phyloP scores from a whole-genome alignment of 495 filamentous ascomycete species.

The Xylaria bambusicola region DNA sequence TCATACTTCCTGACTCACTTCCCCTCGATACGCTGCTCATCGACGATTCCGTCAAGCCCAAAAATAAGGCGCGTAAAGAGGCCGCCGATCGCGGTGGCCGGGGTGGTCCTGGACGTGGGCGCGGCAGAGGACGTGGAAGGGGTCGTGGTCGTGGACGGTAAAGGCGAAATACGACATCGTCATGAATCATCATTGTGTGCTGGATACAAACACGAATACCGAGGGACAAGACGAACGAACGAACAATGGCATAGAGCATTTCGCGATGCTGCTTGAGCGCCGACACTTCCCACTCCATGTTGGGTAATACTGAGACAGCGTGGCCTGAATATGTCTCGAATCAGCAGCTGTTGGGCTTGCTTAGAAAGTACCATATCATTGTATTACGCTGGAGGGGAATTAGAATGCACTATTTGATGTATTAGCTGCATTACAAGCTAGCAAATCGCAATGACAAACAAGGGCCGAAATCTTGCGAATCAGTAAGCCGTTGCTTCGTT shows the following conservation, averaged over 20 bases:
- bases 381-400: slow-evolving; percentile 1
- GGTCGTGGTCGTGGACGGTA: slow-evolving; percentile 39
- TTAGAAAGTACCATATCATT: neutral
- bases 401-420: neutral
- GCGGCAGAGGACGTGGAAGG: slow-evolving; percentile 64
- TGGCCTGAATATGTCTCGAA: neutral
- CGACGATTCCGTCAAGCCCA: slow-evolving; percentile 95
- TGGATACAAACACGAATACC: neutral
- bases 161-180: neutral
- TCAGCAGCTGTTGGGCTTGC: neutral
- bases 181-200: neutral
- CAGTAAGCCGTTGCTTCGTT: neutral
- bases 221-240: neutral
- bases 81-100: slow-evolving; percentile 64
- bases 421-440: slow-evolving; percentile 15
- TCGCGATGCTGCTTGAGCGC: neutral
- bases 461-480: neutral
- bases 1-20: slow-evolving; percentile 90
- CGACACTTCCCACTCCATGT: neutral
- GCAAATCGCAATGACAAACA: slow-evolving; percentile 1
- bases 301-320: neutral
- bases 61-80: slow-evolving; percentile 99
- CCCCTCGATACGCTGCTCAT: slow-evolving; percentile 93
- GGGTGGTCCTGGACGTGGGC: slow-evolving; percentile 59
- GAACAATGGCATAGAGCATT: neutral